Percentiles rank a stretch among this genome's conserved stretches.
These are phyloP conservation scores for Microdochium paspali DNA, from an alignment of 2,329 filamentous ascomycete genomes.

Conservation along the genomic window DNA sequence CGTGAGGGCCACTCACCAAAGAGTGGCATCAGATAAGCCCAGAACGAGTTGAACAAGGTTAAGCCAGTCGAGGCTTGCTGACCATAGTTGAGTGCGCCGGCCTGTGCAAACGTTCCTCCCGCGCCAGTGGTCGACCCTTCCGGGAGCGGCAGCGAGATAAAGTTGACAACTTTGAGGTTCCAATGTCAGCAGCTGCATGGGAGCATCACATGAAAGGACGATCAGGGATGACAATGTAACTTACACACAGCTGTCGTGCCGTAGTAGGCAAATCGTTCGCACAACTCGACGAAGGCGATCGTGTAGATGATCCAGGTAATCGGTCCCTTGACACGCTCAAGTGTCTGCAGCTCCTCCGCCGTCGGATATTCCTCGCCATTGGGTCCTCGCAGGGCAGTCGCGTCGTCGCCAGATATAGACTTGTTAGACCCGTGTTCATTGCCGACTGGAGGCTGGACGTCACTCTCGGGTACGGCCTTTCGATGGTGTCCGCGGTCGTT, in stretches of 20 bases:
- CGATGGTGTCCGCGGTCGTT: conserved; percentile 6
- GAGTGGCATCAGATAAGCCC: conserved; percentile 20
- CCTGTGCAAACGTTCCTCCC: conserved; percentile 24
- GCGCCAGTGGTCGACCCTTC: conserved; percentile 44
- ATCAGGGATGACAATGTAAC: conserved; percentile 15
- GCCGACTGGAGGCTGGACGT: background rate
- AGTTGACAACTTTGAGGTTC: conserved; percentile 43
- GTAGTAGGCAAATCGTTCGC: conserved; percentile 57
- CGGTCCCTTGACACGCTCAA: conserved; percentile 41
- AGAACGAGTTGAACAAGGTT: conserved; percentile 19
- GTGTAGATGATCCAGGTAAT: conserved; percentile 47
- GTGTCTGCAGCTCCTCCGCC: conserved; percentile 39
- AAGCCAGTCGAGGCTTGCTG: conserved; percentile 16
- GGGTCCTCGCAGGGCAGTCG: conserved; percentile 10
- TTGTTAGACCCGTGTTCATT: conserved; percentile 1
- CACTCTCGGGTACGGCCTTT: background rate
- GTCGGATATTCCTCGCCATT: conserved; percentile 35
- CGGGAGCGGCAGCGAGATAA: conserved; percentile 50
- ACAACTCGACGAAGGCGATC: conserved; percentile 54
- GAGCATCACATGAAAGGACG: too few species aligned
- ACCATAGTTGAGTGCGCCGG: conserved; percentile 44
- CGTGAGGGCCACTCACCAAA: conserved; percentile 10
- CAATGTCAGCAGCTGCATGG: background rate
- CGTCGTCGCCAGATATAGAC: conserved; percentile 9
- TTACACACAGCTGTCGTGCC: conserved; percentile 51